Evolutionary conservation across 257 asterid genomes (phyloP).

Genomic region (Solanum bulbocastanum): DNA sequence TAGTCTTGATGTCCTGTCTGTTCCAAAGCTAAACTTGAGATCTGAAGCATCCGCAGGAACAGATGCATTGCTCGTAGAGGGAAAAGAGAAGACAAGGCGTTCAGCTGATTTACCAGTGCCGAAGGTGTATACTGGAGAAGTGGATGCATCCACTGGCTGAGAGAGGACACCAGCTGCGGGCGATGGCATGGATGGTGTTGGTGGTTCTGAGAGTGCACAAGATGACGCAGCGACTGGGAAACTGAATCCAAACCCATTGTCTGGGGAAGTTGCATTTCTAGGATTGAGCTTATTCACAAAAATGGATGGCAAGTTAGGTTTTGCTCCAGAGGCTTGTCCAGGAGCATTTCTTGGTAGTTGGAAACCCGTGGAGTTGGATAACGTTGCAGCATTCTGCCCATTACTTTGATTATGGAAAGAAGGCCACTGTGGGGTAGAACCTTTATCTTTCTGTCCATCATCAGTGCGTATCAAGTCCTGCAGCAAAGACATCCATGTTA

Average conservation of each 20-base stretch:
- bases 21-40: slow-evolving; percentile 61
- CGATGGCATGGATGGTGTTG: slow-evolving; percentile 75
- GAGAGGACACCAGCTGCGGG: slow-evolving; percentile 15
- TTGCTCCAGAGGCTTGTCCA: slow-evolving; percentile 17
- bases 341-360: slow-evolving; percentile 29
- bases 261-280: slow-evolving; percentile 16
- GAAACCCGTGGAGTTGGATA: slow-evolving; percentile 10
- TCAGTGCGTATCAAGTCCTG: slow-evolving; percentile 26
- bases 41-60: slow-evolving; percentile 28
- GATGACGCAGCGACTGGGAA: slow-evolving; percentile 61
- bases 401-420: slow-evolving; percentile 24
- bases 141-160: slow-evolving; percentile 21
- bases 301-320: slow-evolving; percentile 45
- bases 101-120: slow-evolving; percentile 38
- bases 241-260: slow-evolving; percentile 52
- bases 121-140: slow-evolving; percentile 51
- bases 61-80: slow-evolving; percentile 42
- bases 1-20: slow-evolving; percentile 44
- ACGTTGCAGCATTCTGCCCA: slow-evolving; percentile 24
- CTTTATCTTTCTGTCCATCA: slow-evolving; percentile 16
- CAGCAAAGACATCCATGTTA: slow-evolving; percentile 7
- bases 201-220: slow-evolving; percentile 62
- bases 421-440: slow-evolving; percentile 8
- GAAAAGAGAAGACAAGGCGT: slow-evolving; percentile 61
- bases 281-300: slow-evolving; percentile 35